Base-by-base conservation (phyloP, 768 basidiomycete genomes). In the Omphalotus guepiniiformis region DNA sequence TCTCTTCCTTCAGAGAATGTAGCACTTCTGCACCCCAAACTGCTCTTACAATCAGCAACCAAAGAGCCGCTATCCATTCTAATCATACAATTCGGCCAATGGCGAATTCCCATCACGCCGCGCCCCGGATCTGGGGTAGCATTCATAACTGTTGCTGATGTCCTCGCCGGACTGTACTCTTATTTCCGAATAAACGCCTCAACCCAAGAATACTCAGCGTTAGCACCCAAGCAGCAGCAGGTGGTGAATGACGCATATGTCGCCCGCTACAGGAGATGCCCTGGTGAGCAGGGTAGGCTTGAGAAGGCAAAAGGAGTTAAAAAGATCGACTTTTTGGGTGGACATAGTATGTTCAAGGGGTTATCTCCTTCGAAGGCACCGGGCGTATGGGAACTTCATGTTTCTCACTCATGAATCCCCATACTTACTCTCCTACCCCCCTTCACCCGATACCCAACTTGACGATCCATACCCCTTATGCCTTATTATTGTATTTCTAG, bases 301-400 rank as follows among this genome's bases (percentile, higher is more conserved):
- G 67, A 71, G 58, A 61, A 53, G 58, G 53, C 50, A 53, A 69
- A 71, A 56, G 69, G 69, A 6, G 49, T 71, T 22, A 71, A 68
- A 59, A 53, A 67, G 56, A 58, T 71, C 22, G 69, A 71, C 52
- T 66, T 68, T 54, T 58, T 71, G 50, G 65, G 66, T 26, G 57
- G 52, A 2, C 56, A 58, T 18, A 49, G 58, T 30, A 49, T 47
- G 22, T 71, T 70, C 34, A 57, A 48, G 8, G 70, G 69, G 8
- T 36, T 71, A 18, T 53, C 55, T 15, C 51, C 46, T 39, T 55
- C 64, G 29, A 51, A 48, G 34, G 55, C 58, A 7, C 59, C 37
- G 18, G 59, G 62, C 32, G 48, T 54, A 34, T 69, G 63, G 63
- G 55, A 59, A 34, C 61, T 67, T 16, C 44, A 52, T 34, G 56